Conservation (phyloP, 1,284 basidiomycete genomes). For the Irpex lacteus region DNA sequence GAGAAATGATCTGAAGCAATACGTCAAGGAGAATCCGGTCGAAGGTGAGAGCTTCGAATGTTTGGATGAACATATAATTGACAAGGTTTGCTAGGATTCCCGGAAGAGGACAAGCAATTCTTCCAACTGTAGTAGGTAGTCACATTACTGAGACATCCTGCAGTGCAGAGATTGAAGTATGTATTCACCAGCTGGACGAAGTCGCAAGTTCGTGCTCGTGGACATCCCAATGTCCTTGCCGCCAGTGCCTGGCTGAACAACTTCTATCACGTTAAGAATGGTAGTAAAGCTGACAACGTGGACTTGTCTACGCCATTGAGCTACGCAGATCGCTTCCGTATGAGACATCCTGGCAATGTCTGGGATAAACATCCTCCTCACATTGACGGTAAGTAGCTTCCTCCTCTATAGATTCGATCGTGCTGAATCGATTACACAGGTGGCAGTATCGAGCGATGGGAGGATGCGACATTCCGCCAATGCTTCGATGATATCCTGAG, state of each 20-base stretch:
- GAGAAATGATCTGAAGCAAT: constrained; percentile 55
- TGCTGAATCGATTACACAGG: constrained; percentile 35
- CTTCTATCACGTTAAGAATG: constrained; percentile 48
- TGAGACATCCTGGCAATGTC: constrained; percentile 69
- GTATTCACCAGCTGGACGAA: constrained; percentile 56
- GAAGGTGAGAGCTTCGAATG: constrained; percentile 32
- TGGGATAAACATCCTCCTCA: constrained; percentile 77
- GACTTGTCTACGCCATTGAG: constrained; percentile 67
- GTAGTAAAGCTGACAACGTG: constrained; percentile 44
- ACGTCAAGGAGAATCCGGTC: constrained; percentile 54
- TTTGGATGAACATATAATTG: neutral
- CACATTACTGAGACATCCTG: neutral
- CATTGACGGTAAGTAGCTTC: constrained; percentile 59
- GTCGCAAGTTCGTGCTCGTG: constrained; percentile 68
- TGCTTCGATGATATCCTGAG: constrained; percentile 67
- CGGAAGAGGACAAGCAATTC: constrained; percentile 64
- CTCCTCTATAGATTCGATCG: neutral
- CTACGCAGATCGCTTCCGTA: constrained; percentile 83
- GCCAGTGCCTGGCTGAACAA: constrained; percentile 62
- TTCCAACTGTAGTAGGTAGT: constrained; percentile 63
- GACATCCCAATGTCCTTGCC: constrained; percentile 71
- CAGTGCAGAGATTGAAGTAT: neutral
- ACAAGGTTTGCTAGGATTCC: constrained; percentile 41
- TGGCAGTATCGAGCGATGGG: constrained; percentile 83
- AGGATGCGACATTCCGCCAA: constrained; percentile 66